Evolutionary conservation across 805 yeast genomes (phyloP).

Genomic region (Metschnikowia henanensis): DNA sequence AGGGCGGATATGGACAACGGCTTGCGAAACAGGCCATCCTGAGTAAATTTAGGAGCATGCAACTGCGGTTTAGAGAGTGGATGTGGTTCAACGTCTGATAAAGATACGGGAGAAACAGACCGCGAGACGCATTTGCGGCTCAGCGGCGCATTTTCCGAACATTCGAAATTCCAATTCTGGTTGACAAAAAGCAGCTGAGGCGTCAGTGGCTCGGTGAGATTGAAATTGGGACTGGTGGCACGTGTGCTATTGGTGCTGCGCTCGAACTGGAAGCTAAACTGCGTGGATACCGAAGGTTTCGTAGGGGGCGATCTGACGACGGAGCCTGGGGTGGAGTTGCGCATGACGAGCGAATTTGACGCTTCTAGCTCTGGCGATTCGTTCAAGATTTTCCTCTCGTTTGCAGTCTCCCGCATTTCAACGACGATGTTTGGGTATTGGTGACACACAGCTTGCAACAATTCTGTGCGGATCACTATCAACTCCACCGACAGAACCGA

Average conservation of each 20-base stretch:
- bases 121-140: constrained; percentile 5
- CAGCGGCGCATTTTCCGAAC: constrained; percentile 3
- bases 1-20: constrained; percentile 13
- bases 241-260: not conserved
- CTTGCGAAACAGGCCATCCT: constrained; percentile 12
- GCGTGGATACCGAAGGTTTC: not conserved
- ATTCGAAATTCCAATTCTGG: constrained; percentile 23
- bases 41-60: constrained; percentile 5
- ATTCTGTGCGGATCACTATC: constrained; percentile 56
- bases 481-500: constrained; percentile 61
- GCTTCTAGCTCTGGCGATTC: constrained; percentile 3
- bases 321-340: constrained; percentile 1
- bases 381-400: constrained; percentile 39
- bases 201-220: constrained; percentile 2
- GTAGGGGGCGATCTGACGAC: constrained; percentile 1
- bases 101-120: constrained; percentile 21
- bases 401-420: constrained; percentile 62
- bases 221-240: not conserved
- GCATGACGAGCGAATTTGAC: not conserved
- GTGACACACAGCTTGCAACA: constrained; percentile 52
- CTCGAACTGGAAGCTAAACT: constrained; percentile 1
- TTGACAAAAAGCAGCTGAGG: constrained; percentile 18
- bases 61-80: constrained; percentile 7
- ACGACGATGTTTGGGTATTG: constrained; percentile 59
- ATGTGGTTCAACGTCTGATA: constrained; percentile 12